Percentiles rank a stretch among this genome's conserved stretches.
Conservation (phyloP, 2,329 filamentous ascomycete genomes). For the Epichloe brachyelytri region DNA sequence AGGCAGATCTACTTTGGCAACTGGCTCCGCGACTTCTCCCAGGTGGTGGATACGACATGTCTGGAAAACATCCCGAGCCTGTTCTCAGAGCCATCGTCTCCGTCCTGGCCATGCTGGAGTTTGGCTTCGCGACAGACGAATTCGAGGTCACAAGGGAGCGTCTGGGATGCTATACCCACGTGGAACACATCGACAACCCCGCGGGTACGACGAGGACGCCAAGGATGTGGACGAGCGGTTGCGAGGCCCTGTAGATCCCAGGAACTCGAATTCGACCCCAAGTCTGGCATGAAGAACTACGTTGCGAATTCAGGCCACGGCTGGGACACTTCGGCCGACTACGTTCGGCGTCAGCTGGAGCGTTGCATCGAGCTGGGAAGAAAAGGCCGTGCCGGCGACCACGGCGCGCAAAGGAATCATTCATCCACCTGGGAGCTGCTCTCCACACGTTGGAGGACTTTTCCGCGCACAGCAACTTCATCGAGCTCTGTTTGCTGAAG, state of each 20-base stretch:
- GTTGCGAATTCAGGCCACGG: conserved; percentile 64
- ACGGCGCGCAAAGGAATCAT: conserved; percentile 43
- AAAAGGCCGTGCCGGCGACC: conserved; percentile 50
- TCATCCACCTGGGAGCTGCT: conserved; percentile 57
- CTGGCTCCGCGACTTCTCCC: conserved; percentile 59
- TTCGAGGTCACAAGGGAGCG: conserved; percentile 70
- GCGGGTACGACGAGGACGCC: conserved; percentile 62
- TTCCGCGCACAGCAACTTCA: conserved; percentile 61
- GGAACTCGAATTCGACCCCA: conserved; percentile 55
- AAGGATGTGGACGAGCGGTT: conserved; percentile 52
- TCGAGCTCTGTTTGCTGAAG: conserved; percentile 57
- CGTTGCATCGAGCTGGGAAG: conserved; percentile 60
- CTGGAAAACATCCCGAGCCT: conserved; percentile 18
- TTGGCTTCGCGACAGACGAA: conserved; percentile 60
- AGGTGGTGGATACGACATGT: conserved; percentile 53
- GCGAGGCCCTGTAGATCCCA: conserved; percentile 22
- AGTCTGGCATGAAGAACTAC: conserved; percentile 91
- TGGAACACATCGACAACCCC: conserved; percentile 59
- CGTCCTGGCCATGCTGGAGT: conserved; percentile 18
- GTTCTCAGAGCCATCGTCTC: conserved; percentile 18
- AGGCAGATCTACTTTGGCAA: conserved; percentile 24
- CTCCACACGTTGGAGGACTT: conserved; percentile 59
- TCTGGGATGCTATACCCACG: conserved; percentile 63
- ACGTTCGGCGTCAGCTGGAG: conserved; percentile 56
- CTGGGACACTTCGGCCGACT: conserved; percentile 78